Base-by-base conservation (phyloP, 2,329 filamentous ascomycete genomes). In the Thyridium curvatum region DNA sequence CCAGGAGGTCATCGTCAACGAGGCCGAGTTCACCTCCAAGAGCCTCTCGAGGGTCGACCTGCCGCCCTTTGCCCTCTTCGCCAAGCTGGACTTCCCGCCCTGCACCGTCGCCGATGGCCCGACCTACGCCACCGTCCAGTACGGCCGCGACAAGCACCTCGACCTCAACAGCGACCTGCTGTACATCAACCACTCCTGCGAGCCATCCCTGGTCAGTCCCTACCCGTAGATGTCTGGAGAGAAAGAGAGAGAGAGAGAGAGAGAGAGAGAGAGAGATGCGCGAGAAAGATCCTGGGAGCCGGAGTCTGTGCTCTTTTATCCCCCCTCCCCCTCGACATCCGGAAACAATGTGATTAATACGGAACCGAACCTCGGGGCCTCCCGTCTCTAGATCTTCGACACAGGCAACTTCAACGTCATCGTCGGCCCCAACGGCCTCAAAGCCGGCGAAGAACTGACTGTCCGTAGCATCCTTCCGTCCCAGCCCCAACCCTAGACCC, bases 121-220 rank as follows among this genome's bases (percentile, higher is more conserved):
- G 3, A 81, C 75, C 10, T 84, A 83, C 50, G 75, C 78, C 21
- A 82, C 79, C 2, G 77, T 83, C 18, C 79, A 84, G 60, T 72
- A 71, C 44, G 74, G 68, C 43, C 61, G 61, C 39, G 56, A 74
- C 47, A 62, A 61, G 41, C 79, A 84, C 54, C 59, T 83, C 49
- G 71, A 76, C 50, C 63, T 84, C 32, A 83, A 84, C 62, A 80
- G 74, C 50, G 79, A 83, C 52, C 54, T 84, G 52, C 56, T 84
- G 34, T 84, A 82, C 59, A 77, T 82, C 48, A 84, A 84, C 58
- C 79, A 84, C 60, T 79, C 74, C 4, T 84, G 79, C 59, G 76
- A 79, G 50, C 79, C 79, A 17, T 77, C 74, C 53, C 66, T 84
- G 43, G 77, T 81, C 45, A 65, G 74, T 72, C 42, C 16, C 21